phyloP scores from a whole-genome alignment of 192 early-diverging fungal species.

The Geosiphon pyriformis region DNA sequence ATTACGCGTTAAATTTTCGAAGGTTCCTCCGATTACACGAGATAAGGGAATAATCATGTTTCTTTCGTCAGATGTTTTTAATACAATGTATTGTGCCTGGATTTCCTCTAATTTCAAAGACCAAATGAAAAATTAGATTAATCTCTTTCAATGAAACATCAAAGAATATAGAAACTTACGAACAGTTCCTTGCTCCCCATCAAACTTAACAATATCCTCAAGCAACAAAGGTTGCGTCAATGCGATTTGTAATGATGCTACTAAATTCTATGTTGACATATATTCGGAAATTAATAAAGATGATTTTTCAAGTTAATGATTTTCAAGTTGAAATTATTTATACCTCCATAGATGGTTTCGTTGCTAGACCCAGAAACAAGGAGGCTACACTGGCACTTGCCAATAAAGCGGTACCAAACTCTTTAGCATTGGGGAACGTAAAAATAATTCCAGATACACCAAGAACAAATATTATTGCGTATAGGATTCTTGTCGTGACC shows the following conservation, averaged over 20 bases:
- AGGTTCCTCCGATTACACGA: background rate
- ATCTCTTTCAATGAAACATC: background rate
- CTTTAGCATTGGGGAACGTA: constrained; percentile 39
- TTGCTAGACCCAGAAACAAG: constrained; percentile 35
- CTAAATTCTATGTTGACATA: constrained; percentile 26
- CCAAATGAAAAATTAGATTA: background rate
- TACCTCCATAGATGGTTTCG: constrained; percentile 38
- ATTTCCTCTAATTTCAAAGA: constrained; percentile 32
- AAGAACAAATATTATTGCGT: constrained; percentile 32
- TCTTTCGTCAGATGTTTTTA: constrained; percentile 34
- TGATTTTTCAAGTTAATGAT: background rate
- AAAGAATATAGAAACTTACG: background rate
- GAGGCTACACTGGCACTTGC: constrained; percentile 40
- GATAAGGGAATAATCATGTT: constrained; percentile 35
- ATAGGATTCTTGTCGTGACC: constrained; percentile 34
- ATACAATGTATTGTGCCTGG: constrained; percentile 37
- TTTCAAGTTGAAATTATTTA: background rate
- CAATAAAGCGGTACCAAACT: constrained; percentile 33
- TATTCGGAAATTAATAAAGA: background rate
- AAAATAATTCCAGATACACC: constrained; percentile 31
- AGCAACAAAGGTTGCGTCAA: constrained; percentile 39
- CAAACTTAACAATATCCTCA: constrained; percentile 33
- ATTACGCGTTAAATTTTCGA: constrained; percentile 11
- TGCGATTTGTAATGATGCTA: constrained; percentile 39
- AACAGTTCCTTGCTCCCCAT: constrained; percentile 25